Conservation (phyloP, 257 asterid genomes). For the Fraxinus americana region DNA sequence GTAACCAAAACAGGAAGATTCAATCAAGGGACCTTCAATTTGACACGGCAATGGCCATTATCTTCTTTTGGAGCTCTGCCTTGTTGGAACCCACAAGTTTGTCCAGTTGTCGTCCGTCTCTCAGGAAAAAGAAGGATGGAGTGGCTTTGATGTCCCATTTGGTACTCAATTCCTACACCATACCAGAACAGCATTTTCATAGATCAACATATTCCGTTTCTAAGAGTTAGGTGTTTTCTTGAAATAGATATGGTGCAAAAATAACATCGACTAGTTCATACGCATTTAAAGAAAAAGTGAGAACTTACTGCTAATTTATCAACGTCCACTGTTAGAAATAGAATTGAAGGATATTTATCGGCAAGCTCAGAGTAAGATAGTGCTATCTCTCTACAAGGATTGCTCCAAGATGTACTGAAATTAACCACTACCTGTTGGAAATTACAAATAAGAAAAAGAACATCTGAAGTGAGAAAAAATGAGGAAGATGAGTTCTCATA, state of each 20-base stretch:
- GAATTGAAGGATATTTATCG: slow-evolving; percentile 46
- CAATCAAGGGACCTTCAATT: slow-evolving; percentile 21
- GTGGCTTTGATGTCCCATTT: slow-evolving; percentile 73
- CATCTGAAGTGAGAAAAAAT: background rate
- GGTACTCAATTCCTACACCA: slow-evolving; percentile 58
- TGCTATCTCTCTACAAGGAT: slow-evolving; percentile 58
- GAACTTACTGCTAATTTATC: slow-evolving; percentile 60
- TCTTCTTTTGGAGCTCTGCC: slow-evolving; percentile 54
- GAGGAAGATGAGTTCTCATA: background rate
- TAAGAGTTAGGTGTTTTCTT: background rate
- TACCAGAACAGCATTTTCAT: background rate
- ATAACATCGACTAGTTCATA: too few species aligned
- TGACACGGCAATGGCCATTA: slow-evolving; percentile 32
- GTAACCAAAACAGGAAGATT: slow-evolving; percentile 23
- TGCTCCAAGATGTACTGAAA: slow-evolving; percentile 76
- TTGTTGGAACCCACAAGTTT: slow-evolving; percentile 59
- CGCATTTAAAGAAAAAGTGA: background rate
- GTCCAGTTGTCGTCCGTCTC: slow-evolving; percentile 60
- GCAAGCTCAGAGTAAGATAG: slow-evolving; percentile 56
- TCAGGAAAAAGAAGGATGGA: slow-evolving; percentile 64
- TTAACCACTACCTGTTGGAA: slow-evolving; percentile 53
- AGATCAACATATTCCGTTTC: background rate
- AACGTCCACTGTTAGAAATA: slow-evolving; percentile 62
- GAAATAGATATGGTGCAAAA: too few species aligned
- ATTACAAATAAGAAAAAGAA: background rate